Evolutionary conservation across 805 yeast genomes (phyloP).

Genomic region (Barnettozyma sucrosica): DNA sequence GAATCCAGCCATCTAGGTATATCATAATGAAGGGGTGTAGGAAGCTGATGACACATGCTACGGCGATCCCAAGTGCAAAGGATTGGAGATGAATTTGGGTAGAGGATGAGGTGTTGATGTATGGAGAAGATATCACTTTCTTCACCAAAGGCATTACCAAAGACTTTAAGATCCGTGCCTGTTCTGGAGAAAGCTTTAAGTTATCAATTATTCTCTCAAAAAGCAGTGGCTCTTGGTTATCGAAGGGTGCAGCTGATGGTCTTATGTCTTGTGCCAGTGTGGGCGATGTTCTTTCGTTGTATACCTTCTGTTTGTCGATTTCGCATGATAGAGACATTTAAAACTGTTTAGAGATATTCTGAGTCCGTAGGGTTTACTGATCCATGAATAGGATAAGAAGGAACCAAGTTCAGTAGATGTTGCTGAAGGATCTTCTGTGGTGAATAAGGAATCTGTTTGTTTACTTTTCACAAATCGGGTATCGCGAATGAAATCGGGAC

Average conservation of each 20-base stretch:
- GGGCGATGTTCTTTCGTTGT: not conserved
- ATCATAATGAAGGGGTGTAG: constrained; percentile 21
- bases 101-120: constrained; percentile 18
- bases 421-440: no score
- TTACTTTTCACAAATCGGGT: not conserved
- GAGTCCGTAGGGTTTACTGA: not conserved
- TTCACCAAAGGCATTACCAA: not conserved
- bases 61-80: constrained; percentile 20
- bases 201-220: constrained; percentile 13
- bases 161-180: not conserved
- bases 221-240: not conserved
- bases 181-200: constrained; percentile 8
- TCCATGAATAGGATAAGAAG: not conserved
- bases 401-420: not conserved
- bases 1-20: constrained; percentile 23
- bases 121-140: constrained; percentile 16
- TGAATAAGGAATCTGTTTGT: not conserved
- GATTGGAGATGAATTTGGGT: constrained; percentile 26
- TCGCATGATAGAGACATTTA: not conserved
- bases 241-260: not conserved
- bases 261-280: not conserved
- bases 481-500: not conserved
- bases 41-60: constrained; percentile 14
- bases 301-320: not conserved
- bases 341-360: no score